phyloP scores from a whole-genome alignment of 495 filamentous ascomycete genomes.

The Penicillium diatomitis region DNA sequence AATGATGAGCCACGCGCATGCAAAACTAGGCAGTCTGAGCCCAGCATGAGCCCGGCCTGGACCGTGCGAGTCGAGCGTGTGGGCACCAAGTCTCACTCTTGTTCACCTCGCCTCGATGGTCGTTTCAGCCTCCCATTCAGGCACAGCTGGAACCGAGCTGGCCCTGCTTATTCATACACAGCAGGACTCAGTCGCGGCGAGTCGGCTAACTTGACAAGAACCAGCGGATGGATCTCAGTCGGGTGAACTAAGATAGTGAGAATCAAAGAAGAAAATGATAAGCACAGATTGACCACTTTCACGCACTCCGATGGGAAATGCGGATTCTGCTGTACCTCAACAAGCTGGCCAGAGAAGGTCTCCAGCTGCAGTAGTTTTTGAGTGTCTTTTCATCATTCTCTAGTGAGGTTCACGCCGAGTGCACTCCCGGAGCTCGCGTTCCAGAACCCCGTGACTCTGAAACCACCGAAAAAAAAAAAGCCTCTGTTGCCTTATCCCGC shows the following conservation, averaged over 20 bases:
- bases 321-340: no score
- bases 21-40: conserved; percentile 5
- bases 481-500: conserved; percentile 9
- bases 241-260: no score
- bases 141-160: conserved; percentile 14
- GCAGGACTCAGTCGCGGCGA: no score
- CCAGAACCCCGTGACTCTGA: conserved; percentile 17
- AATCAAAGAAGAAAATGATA: conserved; percentile 1
- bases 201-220: no score
- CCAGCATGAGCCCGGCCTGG: conserved; percentile 17
- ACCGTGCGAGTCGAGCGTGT: conserved; percentile 9
- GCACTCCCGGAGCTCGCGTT: conserved; percentile 2
- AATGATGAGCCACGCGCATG: conserved; percentile 5
- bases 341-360: no score
- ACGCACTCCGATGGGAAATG: no score
- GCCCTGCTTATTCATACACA: conserved; percentile 18
- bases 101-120: no score
- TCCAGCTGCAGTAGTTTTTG: no score
- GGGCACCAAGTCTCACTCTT: conserved; percentile 1
- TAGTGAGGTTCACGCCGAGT: no score
- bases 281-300: no score
- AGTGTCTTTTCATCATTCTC: conserved; percentile 3
- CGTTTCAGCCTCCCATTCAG: no score
- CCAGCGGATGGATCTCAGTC: no score
- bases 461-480: conserved; percentile 7